These are phyloP conservation scores for Globisporangium takayamanum DNA, from an alignment of 352 stramenopile genomes.

Conservation along the genomic window DNA sequence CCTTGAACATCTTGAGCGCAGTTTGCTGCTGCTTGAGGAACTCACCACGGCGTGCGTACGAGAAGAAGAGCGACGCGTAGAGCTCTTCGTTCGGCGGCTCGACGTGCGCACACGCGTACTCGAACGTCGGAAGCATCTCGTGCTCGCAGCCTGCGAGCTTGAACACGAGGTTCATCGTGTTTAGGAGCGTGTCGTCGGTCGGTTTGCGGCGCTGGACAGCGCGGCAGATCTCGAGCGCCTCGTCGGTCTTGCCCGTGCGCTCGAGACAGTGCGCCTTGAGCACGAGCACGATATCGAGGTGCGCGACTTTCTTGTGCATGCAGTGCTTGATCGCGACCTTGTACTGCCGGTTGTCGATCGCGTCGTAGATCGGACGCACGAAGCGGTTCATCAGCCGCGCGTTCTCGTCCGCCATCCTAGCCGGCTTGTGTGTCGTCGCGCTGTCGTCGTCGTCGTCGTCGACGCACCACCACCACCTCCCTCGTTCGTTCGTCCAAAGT, in stretches of 20 bases:
- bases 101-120: slow-evolving; percentile 50
- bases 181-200: slow-evolving; percentile 78
- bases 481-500: neutral
- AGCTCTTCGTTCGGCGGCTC: slow-evolving; percentile 63
- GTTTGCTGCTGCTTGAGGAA: slow-evolving; percentile 87
- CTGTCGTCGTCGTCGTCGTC: neutral
- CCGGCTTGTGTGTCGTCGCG: slow-evolving; percentile 2
- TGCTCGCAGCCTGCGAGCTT: slow-evolving; percentile 58
- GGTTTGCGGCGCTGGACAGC: slow-evolving; percentile 51
- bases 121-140: slow-evolving; percentile 76
- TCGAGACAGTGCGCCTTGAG: slow-evolving; percentile 83
- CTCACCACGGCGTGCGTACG: slow-evolving; percentile 50
- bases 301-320: slow-evolving; percentile 69
- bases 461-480: neutral
- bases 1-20: slow-evolving; percentile 83
- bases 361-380: slow-evolving; percentile 82
- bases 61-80: slow-evolving; percentile 60
- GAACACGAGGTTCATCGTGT: slow-evolving; percentile 84
- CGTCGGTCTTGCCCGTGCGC: slow-evolving; percentile 55
- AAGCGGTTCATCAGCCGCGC: slow-evolving; percentile 60
- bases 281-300: slow-evolving; percentile 76
- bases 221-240: slow-evolving; percentile 71
- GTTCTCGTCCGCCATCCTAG: slow-evolving; percentile 44
- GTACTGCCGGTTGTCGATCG: slow-evolving; percentile 79
- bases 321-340: slow-evolving; percentile 78